phyloP scores from a whole-genome alignment of 1,139 yeast genomes.

The Lodderomyces beijingensis region DNA sequence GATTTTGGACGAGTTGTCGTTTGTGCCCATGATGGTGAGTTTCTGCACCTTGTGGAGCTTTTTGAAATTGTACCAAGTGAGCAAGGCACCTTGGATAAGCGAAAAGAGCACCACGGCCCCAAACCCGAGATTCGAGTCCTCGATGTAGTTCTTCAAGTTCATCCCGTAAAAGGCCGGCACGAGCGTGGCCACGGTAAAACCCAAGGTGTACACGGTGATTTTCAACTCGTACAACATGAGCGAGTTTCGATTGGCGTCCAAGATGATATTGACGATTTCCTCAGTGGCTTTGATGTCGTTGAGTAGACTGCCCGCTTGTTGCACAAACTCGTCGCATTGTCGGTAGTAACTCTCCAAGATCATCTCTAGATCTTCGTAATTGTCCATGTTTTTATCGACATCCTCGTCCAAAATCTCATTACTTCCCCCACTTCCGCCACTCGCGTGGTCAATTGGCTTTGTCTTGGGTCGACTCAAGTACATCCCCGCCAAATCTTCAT shows the following conservation, averaged over 20 bases:
- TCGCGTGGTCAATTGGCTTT: slow-evolving; percentile 2
- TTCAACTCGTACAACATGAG: slow-evolving; percentile 85
- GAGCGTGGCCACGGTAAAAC: slow-evolving; percentile 69
- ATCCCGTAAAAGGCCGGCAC: slow-evolving; percentile 81
- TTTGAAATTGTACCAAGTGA: slow-evolving; percentile 42
- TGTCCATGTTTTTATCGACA: slow-evolving; percentile 20
- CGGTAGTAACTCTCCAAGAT: slow-evolving; percentile 88
- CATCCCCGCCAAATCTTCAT: slow-evolving; percentile 85
- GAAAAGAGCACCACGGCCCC: slow-evolving; percentile 52
- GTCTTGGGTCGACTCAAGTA: slow-evolving; percentile 52
- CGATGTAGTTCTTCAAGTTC: slow-evolving; percentile 89
- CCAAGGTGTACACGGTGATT: slow-evolving; percentile 80
- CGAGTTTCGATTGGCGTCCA: slow-evolving; percentile 93
- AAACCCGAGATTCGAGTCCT: slow-evolving; percentile 68
- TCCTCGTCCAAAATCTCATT: slow-evolving; percentile 14
- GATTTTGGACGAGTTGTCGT: slow-evolving; percentile 1
- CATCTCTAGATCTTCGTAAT: slow-evolving; percentile 80
- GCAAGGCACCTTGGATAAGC: slow-evolving; percentile 39
- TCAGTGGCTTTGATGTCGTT: slow-evolving; percentile 90
- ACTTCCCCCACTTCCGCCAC: neutral
- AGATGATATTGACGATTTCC: slow-evolving; percentile 89
- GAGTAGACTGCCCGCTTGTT: slow-evolving; percentile 79
- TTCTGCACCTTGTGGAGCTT: slow-evolving; percentile 55
- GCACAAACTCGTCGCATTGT: slow-evolving; percentile 96
- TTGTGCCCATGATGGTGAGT: slow-evolving; percentile 55